Conservation (phyloP, 441 rosid species). For the Flueggea neowawraea region DNA sequence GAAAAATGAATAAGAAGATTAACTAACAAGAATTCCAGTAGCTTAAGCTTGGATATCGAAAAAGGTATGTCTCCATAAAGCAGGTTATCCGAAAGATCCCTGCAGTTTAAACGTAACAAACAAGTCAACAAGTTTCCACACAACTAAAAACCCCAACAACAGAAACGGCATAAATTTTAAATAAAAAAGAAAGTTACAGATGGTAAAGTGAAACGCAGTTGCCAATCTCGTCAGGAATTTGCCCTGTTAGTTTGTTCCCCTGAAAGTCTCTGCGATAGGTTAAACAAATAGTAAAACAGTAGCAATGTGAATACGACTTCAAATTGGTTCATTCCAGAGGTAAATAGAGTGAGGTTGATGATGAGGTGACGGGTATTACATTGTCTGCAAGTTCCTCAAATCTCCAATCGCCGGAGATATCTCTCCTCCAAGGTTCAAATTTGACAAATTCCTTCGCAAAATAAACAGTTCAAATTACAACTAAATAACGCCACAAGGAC, state of each 20-base stretch:
- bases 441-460: conserved; percentile 67
- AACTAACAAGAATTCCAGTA: conserved; percentile 65
- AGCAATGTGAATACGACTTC: neutral
- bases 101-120: conserved; percentile 13
- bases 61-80: conserved; percentile 84
- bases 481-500: neutral
- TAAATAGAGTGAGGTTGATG: neutral
- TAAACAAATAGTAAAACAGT: neutral
- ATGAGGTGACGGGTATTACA: conserved; percentile 30
- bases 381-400: conserved; percentile 58
- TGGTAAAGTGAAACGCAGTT: conserved; percentile 62
- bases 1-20: no score
- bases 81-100: conserved; percentile 72
- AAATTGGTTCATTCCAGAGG: no score
- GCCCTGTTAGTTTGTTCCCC: conserved; percentile 76
- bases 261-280: conserved; percentile 52
- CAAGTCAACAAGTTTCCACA: neutral
- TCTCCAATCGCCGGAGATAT: conserved; percentile 86
- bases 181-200: conserved; percentile 31
- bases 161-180: neutral
- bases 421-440: conserved; percentile 81
- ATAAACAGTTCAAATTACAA: neutral
- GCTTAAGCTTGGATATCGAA: conserved; percentile 82
- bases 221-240: conserved; percentile 94
- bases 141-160: neutral